Evolutionary conservation across 1,139 yeast genomes (phyloP).

Genomic region (Debaryomyces singareniensis): DNA sequence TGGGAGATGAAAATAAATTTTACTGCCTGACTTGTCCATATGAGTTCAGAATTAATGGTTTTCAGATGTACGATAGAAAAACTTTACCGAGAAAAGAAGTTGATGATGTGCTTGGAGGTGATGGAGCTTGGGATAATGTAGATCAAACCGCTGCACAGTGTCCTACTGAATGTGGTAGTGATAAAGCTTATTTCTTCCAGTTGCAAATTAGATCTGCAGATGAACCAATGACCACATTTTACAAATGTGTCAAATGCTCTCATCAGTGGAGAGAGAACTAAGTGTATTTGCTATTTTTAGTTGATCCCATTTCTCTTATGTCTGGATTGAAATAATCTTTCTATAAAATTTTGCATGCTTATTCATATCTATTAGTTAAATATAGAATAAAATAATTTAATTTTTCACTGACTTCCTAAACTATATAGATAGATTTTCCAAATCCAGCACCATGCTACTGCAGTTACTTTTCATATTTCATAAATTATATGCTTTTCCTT

Average conservation of each 20-base stretch:
- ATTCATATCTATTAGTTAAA: too few relatives aligned
- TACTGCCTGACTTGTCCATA: constrained; percentile 94
- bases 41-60: constrained; percentile 78
- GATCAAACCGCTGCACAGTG: constrained; percentile 89
- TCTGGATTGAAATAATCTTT: too few relatives aligned
- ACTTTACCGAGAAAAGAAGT: constrained; percentile 80
- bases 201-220: constrained; percentile 91
- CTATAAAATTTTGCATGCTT: too few relatives aligned
- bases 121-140: constrained; percentile 98
- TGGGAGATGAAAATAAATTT: constrained; percentile 46
- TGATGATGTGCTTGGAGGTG: constrained; percentile 95
- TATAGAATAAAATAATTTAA: too few relatives aligned
- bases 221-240: constrained; percentile 94
- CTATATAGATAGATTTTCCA: too few relatives aligned
- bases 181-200: constrained; percentile 94
- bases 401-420: too few relatives aligned
- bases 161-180: constrained; percentile 85
- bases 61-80: constrained; percentile 81
- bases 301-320: neutral
- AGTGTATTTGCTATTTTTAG: constrained; percentile 1
- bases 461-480: too few relatives aligned
- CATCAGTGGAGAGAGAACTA: constrained; percentile 96
- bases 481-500: too few relatives aligned
- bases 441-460: too few relatives aligned
- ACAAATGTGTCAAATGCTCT: constrained; percentile 87